phyloP scores from a whole-genome alignment of 179 eudicot species.

The Monotropa hypopitys region DNA sequence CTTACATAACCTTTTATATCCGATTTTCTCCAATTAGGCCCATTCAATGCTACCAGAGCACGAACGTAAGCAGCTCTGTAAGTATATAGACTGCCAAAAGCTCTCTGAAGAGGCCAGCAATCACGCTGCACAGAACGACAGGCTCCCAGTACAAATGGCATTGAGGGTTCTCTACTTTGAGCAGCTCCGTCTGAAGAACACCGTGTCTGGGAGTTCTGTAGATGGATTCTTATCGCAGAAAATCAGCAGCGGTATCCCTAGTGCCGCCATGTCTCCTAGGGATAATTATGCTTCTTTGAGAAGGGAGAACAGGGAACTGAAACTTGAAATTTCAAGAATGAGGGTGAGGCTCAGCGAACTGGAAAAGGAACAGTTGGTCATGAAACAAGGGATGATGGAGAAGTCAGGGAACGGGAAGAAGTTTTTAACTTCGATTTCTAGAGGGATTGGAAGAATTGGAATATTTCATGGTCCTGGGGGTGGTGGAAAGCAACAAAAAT shows the following conservation, averaged over 20 bases:
- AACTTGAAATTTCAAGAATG: slow-evolving; percentile 63
- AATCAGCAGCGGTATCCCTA: slow-evolving; percentile 45
- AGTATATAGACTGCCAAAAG: slow-evolving; percentile 51
- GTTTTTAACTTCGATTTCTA: slow-evolving; percentile 40
- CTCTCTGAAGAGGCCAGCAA: slow-evolving; percentile 59
- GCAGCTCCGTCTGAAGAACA: slow-evolving; percentile 42
- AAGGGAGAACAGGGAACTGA: slow-evolving; percentile 65
- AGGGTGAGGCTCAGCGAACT: slow-evolving; percentile 64
- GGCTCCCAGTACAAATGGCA: slow-evolving; percentile 51
- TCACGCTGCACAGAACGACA: slow-evolving; percentile 65
- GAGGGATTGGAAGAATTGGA: slow-evolving; percentile 44
- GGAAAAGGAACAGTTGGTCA: slow-evolving; percentile 58
- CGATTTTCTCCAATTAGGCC: slow-evolving; percentile 26
- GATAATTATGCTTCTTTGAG: slow-evolving; percentile 66
- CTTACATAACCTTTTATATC: too few relatives aligned
- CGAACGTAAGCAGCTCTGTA: slow-evolving; percentile 43
- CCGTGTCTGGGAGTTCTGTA: slow-evolving; percentile 40
- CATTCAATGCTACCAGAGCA: slow-evolving; percentile 43
- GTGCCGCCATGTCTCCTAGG: slow-evolving; percentile 66
- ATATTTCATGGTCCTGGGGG: slow-evolving; percentile 33
- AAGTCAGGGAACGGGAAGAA: slow-evolving; percentile 43
- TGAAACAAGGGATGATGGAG: slow-evolving; percentile 49
- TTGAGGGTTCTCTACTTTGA: slow-evolving; percentile 56
- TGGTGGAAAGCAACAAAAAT: slow-evolving; percentile 31
- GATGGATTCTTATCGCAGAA: slow-evolving; percentile 42